Percentiles rank a stretch among this genome's conserved stretches.
Conservation (phyloP, 768 basidiomycete genomes). For the Leucogyrophana mollusca region DNA sequence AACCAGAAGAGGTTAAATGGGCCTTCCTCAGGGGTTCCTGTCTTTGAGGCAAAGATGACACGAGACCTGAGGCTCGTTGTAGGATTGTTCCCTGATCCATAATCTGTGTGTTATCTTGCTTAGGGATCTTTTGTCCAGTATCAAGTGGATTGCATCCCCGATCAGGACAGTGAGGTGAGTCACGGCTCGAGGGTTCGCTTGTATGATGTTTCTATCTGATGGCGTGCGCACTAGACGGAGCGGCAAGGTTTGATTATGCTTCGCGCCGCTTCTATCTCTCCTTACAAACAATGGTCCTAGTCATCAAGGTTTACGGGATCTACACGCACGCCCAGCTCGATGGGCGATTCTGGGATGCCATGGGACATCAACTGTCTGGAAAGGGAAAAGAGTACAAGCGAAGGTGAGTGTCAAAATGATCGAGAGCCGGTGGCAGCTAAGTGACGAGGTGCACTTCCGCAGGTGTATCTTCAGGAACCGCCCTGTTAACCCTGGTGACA, state of each 20-base stretch:
- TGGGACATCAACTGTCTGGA: slow-evolving; percentile 39
- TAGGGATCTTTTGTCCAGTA: slow-evolving; percentile 31
- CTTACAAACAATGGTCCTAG: slow-evolving; percentile 21
- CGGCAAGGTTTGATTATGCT: slow-evolving; percentile 31
- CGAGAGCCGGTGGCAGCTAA: neutral
- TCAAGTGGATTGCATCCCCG: slow-evolving; percentile 46
- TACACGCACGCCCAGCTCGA: slow-evolving; percentile 48
- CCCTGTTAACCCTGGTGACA: slow-evolving; percentile 32
- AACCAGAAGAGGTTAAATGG: slow-evolving; percentile 63
- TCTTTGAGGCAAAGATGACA: slow-evolving; percentile 71
- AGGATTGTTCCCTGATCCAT: slow-evolving; percentile 10
- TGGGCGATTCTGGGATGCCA: slow-evolving; percentile 43
- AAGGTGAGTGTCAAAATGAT: slow-evolving; percentile 33
- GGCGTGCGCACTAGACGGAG: slow-evolving; percentile 38
- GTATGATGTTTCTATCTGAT: slow-evolving; percentile 1
- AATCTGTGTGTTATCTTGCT: neutral
- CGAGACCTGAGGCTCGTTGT: slow-evolving; percentile 51
- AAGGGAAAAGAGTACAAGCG: slow-evolving; percentile 52
- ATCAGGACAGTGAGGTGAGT: slow-evolving; percentile 32
- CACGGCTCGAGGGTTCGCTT: neutral
- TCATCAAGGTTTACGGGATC: slow-evolving; percentile 48
- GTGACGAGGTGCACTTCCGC: slow-evolving; percentile 1
- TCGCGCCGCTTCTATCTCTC: neutral
- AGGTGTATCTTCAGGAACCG: slow-evolving; percentile 47
- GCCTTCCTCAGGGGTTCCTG: slow-evolving; percentile 44